Evolutionary conservation across 202 grass and related monocot genomes (phyloP).

Genomic region (Carex arenaria): DNA sequence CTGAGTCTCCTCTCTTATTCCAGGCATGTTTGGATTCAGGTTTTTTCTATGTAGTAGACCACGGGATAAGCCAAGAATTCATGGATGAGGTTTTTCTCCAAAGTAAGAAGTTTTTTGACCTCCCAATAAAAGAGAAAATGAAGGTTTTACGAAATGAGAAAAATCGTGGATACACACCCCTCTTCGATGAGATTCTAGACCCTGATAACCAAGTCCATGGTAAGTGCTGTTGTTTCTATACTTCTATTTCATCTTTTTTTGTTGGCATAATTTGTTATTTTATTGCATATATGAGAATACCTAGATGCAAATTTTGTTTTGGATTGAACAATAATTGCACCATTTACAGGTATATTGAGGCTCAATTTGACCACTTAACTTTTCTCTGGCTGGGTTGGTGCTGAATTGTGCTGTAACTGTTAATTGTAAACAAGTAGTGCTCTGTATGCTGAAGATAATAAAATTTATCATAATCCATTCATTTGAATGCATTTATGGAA

Average conservation of each 20-base stretch:
- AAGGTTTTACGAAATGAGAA: conserved; percentile 74
- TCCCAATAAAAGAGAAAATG: conserved; percentile 76
- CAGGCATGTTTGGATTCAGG: conserved; percentile 95
- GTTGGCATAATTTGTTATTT: background rate
- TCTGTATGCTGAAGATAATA: background rate
- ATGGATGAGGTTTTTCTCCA: conserved; percentile 81
- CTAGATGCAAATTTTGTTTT: background rate
- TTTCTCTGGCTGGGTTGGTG: background rate
- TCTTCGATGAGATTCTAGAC: conserved; percentile 80
- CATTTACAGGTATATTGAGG: background rate
- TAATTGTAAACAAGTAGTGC: background rate
- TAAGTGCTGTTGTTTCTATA: conserved; percentile 8
- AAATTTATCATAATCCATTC: background rate
- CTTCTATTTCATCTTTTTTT: background rate
- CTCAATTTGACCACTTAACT: background rate
- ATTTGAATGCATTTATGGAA: background rate
- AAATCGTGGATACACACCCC: conserved; percentile 79
- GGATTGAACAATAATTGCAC: background rate
- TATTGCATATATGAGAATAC: background rate
- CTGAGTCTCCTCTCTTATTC: conserved; percentile 12
- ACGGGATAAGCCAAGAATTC: conserved; percentile 80
- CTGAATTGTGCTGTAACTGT: background rate
- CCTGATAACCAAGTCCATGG: conserved; percentile 88
- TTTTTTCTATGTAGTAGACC: conserved; percentile 91
- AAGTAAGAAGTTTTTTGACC: conserved; percentile 85